Percentiles rank a stretch among this genome's conserved stretches.
These are phyloP conservation scores for Lentinus brumalis DNA, from an alignment of 768 basidiomycete genomes.

Conservation along the genomic window DNA sequence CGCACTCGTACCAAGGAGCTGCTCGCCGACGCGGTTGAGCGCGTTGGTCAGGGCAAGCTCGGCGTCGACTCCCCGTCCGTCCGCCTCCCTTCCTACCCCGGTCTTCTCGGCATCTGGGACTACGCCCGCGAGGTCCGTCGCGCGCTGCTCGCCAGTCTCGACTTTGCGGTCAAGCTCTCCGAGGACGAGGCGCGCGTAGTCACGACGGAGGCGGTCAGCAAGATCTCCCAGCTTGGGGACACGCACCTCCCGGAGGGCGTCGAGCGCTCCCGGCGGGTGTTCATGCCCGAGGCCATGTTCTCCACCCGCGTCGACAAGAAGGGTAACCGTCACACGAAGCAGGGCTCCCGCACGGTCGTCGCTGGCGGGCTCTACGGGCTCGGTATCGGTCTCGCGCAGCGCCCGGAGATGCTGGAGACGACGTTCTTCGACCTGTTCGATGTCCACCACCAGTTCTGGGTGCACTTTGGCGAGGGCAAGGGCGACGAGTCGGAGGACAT, in stretches of 20 bases:
- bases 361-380: conserved; percentile 81
- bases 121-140: conserved; percentile 81
- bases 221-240: conserved; percentile 71
- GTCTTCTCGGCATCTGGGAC: conserved; percentile 80
- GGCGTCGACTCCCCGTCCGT: conserved; percentile 51
- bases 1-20: conserved; percentile 55
- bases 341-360: conserved; percentile 53
- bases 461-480: conserved; percentile 63
- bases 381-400: conserved; percentile 78
- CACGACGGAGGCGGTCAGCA: conserved; percentile 65
- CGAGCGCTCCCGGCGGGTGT: conserved; percentile 79
- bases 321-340: conserved; percentile 38
- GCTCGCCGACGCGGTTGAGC: conserved; percentile 70
- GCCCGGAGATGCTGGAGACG: conserved; percentile 77
- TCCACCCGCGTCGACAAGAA: conserved; percentile 45
- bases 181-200: conserved; percentile 81
- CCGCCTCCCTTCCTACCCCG: conserved; percentile 79
- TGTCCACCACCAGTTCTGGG: conserved; percentile 74
- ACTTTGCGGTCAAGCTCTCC: conserved; percentile 74
- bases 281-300: conserved; percentile 99
- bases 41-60: conserved; percentile 74
- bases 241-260: conserved; percentile 78
- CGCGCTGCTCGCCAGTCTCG: conserved; percentile 77
- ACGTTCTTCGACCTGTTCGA: conserved; percentile 86
- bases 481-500: conserved; percentile 44